phyloP scores from a whole-genome alignment of 1,284 basidiomycete genomes.

The Ceratobasidium sp. region DNA sequence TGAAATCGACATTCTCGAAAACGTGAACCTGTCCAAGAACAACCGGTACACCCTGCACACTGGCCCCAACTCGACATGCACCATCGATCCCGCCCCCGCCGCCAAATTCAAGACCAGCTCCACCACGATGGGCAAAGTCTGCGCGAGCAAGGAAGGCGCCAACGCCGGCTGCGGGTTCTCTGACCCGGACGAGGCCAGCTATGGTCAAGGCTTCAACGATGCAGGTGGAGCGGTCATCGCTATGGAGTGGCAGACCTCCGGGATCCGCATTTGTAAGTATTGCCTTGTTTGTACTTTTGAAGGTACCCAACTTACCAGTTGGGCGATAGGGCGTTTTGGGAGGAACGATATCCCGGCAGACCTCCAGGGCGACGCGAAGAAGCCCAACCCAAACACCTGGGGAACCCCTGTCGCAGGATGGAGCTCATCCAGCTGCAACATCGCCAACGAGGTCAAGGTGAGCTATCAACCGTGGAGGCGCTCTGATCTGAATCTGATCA shows the following conservation, averaged over 20 bases:
- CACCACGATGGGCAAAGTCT: slow-evolving; percentile 37
- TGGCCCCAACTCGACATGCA: slow-evolving; percentile 37
- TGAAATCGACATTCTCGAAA: slow-evolving; percentile 80
- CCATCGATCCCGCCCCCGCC: slow-evolving; percentile 22
- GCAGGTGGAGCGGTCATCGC: slow-evolving; percentile 78
- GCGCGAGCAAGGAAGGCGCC: slow-evolving; percentile 36
- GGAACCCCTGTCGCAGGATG: slow-evolving; percentile 70
- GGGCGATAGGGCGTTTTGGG: slow-evolving; percentile 75
- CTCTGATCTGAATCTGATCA: background rate
- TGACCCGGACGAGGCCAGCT: slow-evolving; percentile 75
- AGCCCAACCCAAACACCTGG: slow-evolving; percentile 64
- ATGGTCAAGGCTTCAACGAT: slow-evolving; percentile 74
- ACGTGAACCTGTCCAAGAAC: slow-evolving; percentile 61
- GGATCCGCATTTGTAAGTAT: slow-evolving; percentile 76
- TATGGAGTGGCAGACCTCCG: slow-evolving; percentile 80
- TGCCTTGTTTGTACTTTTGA: slow-evolving; percentile 29
- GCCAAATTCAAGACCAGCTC: slow-evolving; percentile 24
- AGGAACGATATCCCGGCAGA: slow-evolving; percentile 75
- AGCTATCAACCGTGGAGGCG: no score
- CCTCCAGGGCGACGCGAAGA: slow-evolving; percentile 53
- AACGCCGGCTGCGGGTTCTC: slow-evolving; percentile 71
- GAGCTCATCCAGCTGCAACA: slow-evolving; percentile 65
- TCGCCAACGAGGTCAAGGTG: slow-evolving; percentile 63
- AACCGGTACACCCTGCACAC: slow-evolving; percentile 47
- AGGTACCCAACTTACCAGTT: slow-evolving; percentile 8